These are phyloP conservation scores for Cryptococcus sp. DNA, from an alignment of 1,284 basidiomycete species.

Conservation along the genomic window DNA sequence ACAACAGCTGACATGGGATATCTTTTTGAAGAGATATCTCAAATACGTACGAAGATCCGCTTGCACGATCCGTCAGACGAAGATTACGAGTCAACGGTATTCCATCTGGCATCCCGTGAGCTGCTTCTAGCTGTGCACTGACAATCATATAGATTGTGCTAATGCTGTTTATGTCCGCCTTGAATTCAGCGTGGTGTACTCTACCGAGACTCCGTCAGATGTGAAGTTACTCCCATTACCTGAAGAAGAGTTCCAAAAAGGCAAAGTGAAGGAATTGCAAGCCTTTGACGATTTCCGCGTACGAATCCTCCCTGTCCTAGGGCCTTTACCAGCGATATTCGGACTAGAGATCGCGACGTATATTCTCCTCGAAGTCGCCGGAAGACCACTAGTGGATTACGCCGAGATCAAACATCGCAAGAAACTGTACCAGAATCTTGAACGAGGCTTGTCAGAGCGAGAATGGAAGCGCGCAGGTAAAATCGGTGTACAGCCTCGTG, in stretches of 20 bases:
- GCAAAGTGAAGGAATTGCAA: slow-evolving; percentile 84
- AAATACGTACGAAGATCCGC: slow-evolving; percentile 88
- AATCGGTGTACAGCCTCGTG: slow-evolving; percentile 28
- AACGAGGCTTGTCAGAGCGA: slow-evolving; percentile 69
- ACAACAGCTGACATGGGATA: neutral
- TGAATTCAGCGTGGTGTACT: slow-evolving; percentile 78
- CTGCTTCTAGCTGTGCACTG: neutral
- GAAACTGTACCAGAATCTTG: slow-evolving; percentile 80
- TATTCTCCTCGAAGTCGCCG: slow-evolving; percentile 78
- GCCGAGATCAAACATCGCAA: slow-evolving; percentile 77
- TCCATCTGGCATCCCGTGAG: slow-evolving; percentile 68
- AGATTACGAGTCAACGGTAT: slow-evolving; percentile 72
- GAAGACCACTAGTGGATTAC: slow-evolving; percentile 76
- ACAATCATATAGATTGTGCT: too few relatives aligned
- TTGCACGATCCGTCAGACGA: slow-evolving; percentile 85
- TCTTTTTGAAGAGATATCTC: slow-evolving; percentile 72
- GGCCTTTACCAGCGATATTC: slow-evolving; percentile 82
- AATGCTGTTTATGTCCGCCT: too few relatives aligned
- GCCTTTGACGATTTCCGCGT: slow-evolving; percentile 91
- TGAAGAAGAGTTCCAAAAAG: slow-evolving; percentile 89
- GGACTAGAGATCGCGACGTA: slow-evolving; percentile 85
- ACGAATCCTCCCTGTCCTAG: slow-evolving; percentile 55
- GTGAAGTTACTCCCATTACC: slow-evolving; percentile 85
- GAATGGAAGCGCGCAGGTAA: slow-evolving; percentile 26
- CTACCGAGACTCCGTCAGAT: slow-evolving; percentile 84